Evolutionary conservation across 2,329 filamentous ascomycete genomes (phyloP), one percentile per base, ranked within the genome.

Genomic region (Niveomyces coronatus): DNA sequence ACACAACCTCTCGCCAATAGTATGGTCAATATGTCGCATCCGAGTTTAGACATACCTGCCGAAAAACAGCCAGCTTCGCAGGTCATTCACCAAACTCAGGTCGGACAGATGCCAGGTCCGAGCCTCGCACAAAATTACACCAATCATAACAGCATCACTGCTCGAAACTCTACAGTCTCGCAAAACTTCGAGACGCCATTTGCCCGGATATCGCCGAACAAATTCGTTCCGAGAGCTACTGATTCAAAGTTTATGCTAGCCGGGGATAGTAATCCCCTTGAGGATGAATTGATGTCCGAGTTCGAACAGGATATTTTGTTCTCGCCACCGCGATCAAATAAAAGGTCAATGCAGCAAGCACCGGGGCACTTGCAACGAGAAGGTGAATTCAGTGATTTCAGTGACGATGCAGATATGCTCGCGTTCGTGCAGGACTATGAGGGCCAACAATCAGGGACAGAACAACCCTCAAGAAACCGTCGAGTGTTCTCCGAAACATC

Each of bases 81-180:
- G 43, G 59, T 73, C 14, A 62, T 74, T 15, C 61, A 65, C 15
- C 70, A 74, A 47, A 74, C 71, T 1, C 71, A 74, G 39, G 47
- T 68, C 16, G 56, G 61, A 9, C 44, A 46, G 22, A 39, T 38
- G n/a, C 48, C 50, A 5, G 47, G 49, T 15, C 44, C 44, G 11
- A 48, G 45, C 28, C 37, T 43, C 6, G 46, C 53, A 47, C 53
- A 50, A 18, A 43, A 47, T 4, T 24, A 30, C 15, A 6, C 37
- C 11, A 8, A 8, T 13, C 19, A 20, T 16, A 18, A 18, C 37
- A 35, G 11, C 16, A 7, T 15, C 11, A 5, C n/a, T 4, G 14
- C 6, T 13, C 31, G 26, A n/a, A n/a, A n/a, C n/a, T n/a, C n/a
- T 3, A 5, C 8, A 15, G 19, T 10, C 10, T 14, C 18, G 22